phyloP scores from a whole-genome alignment of 345 rosid genomes.

The Eucalyptus polybractea region DNA sequence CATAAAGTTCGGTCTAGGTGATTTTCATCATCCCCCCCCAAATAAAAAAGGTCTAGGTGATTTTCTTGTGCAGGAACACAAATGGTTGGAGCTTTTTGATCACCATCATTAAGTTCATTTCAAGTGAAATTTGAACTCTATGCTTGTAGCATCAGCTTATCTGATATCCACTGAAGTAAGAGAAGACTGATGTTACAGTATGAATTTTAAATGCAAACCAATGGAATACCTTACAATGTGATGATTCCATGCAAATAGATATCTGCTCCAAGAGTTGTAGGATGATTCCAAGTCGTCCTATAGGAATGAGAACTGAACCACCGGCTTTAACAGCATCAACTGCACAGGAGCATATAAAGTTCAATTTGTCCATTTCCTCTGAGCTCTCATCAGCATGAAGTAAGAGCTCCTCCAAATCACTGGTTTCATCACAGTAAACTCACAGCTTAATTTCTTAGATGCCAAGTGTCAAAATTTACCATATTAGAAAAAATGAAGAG shows the following conservation, averaged over 20 bases:
- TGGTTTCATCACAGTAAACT: background rate
- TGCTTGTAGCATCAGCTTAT: background rate
- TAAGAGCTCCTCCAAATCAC: too few relatives aligned
- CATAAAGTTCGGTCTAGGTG: background rate
- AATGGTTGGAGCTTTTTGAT: too few relatives aligned
- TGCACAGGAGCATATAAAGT: constrained; percentile 52
- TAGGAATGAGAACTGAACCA: constrained; percentile 70
- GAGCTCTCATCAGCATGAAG: background rate
- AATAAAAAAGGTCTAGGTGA: background rate
- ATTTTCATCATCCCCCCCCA: background rate
- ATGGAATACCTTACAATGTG: constrained; percentile 25
- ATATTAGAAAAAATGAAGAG: background rate
- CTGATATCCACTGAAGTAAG: background rate
- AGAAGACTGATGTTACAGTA: background rate
- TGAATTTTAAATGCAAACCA: background rate
- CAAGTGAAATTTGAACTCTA: background rate
- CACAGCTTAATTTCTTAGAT: constrained; percentile 1
- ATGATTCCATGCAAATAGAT: constrained; percentile 35
- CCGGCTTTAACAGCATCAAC: constrained; percentile 56
- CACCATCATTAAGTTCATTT: background rate
- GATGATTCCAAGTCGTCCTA: constrained; percentile 45
- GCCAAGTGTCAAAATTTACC: background rate
- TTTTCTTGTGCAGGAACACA: background rate
- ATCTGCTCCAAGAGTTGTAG: constrained; percentile 63
- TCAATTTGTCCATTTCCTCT: constrained; percentile 62